These are phyloP conservation scores for Amesomyces nigricolor DNA, from an alignment of 2,329 filamentous ascomycete genomes.

Conservation along the genomic window DNA sequence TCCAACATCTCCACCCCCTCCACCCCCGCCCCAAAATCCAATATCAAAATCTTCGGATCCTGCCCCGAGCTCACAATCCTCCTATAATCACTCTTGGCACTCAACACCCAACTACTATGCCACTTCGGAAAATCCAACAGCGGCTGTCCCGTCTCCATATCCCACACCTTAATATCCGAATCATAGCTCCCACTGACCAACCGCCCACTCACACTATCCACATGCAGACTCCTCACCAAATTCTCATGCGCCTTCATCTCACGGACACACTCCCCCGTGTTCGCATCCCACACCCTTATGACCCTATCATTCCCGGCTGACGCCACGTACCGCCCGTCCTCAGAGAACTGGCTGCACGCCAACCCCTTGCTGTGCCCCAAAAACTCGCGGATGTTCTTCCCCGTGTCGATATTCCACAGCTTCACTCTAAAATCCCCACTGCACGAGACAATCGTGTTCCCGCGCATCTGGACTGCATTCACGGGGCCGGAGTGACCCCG, in stretches of 20 bases:
- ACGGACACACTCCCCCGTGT: conserved; percentile 76
- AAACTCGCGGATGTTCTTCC: conserved; percentile 85
- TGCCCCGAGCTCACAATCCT: conserved; percentile 93
- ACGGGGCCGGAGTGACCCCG: conserved; percentile 85
- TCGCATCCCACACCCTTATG: conserved; percentile 93
- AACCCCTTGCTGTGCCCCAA: conserved; percentile 85
- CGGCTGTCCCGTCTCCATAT: conserved; percentile 72
- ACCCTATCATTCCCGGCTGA: conserved; percentile 93
- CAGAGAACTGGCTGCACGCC: conserved; percentile 91
- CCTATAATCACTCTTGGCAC: conserved; percentile 91
- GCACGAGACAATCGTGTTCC: conserved; percentile 87
- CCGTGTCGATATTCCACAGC: conserved; percentile 90
- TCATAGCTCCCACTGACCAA: conserved; percentile 93
- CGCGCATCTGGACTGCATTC: conserved; percentile 91
- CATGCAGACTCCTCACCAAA: conserved; percentile 82
- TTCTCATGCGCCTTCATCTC: conserved; percentile 78
- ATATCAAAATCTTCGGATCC: conserved; percentile 83
- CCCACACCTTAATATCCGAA: conserved; percentile 90
- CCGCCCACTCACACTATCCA: conserved; percentile 79
- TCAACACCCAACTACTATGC: conserved; percentile 95
- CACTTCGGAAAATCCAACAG: conserved; percentile 85
- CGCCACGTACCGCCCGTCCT: conserved; percentile 88
- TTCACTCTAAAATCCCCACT: conserved; percentile 91
- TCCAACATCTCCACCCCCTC: conserved; percentile 55
- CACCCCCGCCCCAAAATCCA: conserved; percentile 75